Conservation (phyloP, 2,329 filamentous ascomycete genomes). For the Aschersonia sp. region DNA sequence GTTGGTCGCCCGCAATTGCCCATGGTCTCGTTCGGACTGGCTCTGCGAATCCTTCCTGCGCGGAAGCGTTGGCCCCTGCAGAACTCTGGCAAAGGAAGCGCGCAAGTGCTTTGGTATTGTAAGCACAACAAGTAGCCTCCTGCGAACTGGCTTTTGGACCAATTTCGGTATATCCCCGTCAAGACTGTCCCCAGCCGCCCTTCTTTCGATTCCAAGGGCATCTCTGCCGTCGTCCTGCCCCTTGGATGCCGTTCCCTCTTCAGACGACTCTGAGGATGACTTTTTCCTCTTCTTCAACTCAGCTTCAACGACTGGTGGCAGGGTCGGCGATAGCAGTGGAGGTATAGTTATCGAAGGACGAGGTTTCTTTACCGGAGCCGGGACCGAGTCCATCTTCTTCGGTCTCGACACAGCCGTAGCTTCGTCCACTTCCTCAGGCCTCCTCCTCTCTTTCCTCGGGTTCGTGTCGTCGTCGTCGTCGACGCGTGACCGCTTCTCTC, state of each 20-base stretch:
- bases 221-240: constrained; percentile 8
- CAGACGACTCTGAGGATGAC: constrained; percentile 10
- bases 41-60: constrained; percentile 21
- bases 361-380: constrained; percentile 20
- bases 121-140: constrained; percentile 27
- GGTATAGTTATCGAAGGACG: constrained; percentile 26
- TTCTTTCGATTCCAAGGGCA: constrained; percentile 12
- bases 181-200: constrained; percentile 13
- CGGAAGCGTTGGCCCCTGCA: constrained; percentile 19
- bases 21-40: constrained; percentile 9
- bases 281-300: constrained; percentile 18
- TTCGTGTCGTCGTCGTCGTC: constrained; percentile 9
- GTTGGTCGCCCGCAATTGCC: constrained; percentile 4
- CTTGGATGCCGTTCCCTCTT: constrained; percentile 3
- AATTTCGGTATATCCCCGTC: constrained; percentile 13
- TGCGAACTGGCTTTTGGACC: constrained; percentile 3
- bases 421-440: constrained; percentile 13
- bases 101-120: constrained; percentile 32
- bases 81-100: constrained; percentile 29
- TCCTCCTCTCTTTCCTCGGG: constrained; percentile 16
- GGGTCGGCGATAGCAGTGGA: constrained; percentile 38
- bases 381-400: constrained; percentile 11
- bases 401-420: constrained; percentile 14
- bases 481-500: constrained; percentile 11
- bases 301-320: constrained; percentile 35